Percentiles rank a stretch among this genome's conserved stretches.
These are phyloP conservation scores for Metschnikowia kunwiensis DNA, from an alignment of 805 yeast genomes.

Conservation along the genomic window DNA sequence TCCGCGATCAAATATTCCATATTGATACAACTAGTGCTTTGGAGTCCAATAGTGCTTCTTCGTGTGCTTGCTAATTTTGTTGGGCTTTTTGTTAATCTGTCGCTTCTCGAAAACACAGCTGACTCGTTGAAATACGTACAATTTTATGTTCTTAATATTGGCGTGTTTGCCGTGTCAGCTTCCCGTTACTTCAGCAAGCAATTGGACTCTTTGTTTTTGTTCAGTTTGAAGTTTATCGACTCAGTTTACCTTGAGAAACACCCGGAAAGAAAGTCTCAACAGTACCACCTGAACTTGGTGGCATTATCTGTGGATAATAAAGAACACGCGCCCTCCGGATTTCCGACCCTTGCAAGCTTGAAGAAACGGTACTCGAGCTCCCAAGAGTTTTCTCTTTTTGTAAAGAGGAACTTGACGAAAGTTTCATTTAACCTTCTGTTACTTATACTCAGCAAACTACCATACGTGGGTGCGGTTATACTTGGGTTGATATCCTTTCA, in stretches of 20 bases:
- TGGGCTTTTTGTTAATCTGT: constrained; percentile 6
- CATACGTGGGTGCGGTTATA: constrained; percentile 41
- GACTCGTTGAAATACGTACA: constrained; percentile 28
- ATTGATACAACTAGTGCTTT: constrained; percentile 31
- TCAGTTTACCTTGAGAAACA: constrained; percentile 27
- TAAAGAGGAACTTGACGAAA: constrained; percentile 17
- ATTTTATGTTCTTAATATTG: constrained; percentile 36
- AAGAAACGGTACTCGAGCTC: constrained; percentile 16
- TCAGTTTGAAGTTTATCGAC: constrained; percentile 40
- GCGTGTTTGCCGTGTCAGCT: constrained; percentile 38
- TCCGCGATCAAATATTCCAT: constrained; percentile 37
- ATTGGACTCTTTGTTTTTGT: constrained; percentile 39
- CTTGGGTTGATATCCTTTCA: constrained; percentile 44
- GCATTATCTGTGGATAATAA: constrained; percentile 10
- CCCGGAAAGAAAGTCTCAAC: constrained; percentile 25
- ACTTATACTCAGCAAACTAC: constrained; percentile 35
- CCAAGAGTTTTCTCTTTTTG: constrained; percentile 20
- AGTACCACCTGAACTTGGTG: constrained; percentile 17
- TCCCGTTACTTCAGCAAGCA: constrained; percentile 35
- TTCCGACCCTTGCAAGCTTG: constrained; percentile 4
- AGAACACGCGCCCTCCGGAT: neutral
- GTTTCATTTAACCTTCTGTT: constrained; percentile 29
- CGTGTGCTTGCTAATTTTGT: constrained; percentile 12
- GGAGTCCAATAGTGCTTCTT: constrained; percentile 21
- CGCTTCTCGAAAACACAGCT: constrained; percentile 12